Percentiles rank a stretch among this genome's conserved stretches.
Evolutionary conservation across 108 stramenopile species (phyloP).

Genomic region (Parmales sp.): DNA sequence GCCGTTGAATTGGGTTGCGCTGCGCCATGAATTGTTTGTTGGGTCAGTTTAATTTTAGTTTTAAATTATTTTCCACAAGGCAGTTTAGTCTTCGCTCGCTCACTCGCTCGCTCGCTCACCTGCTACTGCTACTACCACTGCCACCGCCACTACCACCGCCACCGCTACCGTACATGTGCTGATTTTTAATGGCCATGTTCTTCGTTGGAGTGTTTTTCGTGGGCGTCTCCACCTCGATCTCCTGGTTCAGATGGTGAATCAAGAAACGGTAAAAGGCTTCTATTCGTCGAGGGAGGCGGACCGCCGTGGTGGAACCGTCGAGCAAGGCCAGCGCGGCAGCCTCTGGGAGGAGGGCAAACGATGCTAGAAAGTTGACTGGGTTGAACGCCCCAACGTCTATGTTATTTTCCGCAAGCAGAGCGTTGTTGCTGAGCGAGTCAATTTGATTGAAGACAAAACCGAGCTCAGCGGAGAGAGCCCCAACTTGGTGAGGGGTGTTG

Average conservation of each 20-base stretch:
- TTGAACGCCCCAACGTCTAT: constrained; percentile 48
- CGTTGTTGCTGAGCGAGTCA: constrained; percentile 48
- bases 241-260: not conserved
- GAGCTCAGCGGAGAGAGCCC: constrained; percentile 46
- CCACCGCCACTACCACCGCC: too few relatives aligned
- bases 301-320: constrained; percentile 57
- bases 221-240: not conserved
- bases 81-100: too few relatives aligned
- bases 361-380: constrained; percentile 58
- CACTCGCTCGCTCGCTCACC: too few relatives aligned
- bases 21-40: too few relatives aligned
- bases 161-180: too few relatives aligned
- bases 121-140: too few relatives aligned
- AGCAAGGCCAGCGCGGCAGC: constrained; percentile 63
- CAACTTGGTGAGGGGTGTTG: constrained; percentile 21
- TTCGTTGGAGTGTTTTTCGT: too few relatives aligned
- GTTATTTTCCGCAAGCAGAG: constrained; percentile 30
- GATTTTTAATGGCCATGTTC: too few relatives aligned
- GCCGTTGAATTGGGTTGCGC: too few relatives aligned
- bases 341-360: constrained; percentile 54
- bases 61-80: too few relatives aligned
- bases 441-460: constrained; percentile 69
- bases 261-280: constrained; percentile 74
- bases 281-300: constrained; percentile 52
- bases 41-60: too few relatives aligned